Conservation (phyloP, 2,329 filamentous ascomycete species). For the Monilinia fructigena region DNA sequence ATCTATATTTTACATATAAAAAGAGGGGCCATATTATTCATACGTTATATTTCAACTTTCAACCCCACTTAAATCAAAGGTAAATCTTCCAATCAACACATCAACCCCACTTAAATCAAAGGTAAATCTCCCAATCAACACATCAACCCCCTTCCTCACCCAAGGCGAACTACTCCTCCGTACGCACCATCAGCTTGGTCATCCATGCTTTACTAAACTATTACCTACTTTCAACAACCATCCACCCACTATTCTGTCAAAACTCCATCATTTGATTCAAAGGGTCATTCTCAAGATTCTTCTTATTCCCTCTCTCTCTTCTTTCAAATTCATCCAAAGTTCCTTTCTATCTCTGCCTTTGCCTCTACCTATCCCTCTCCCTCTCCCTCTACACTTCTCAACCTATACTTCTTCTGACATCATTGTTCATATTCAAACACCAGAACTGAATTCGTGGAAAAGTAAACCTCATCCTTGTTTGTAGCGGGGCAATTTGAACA, state of each 20-base stretch:
- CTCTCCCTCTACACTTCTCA: not conserved
- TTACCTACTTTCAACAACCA: not conserved
- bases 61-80: too few species aligned
- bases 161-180: not conserved
- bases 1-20: too few species aligned
- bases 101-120: too few species aligned
- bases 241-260: not conserved
- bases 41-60: too few species aligned
- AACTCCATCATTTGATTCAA: not conserved
- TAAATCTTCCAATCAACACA: too few species aligned
- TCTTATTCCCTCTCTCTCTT: not conserved
- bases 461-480: slow-evolving; percentile 20
- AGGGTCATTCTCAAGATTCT: not conserved
- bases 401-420: not conserved
- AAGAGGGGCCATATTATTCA: too few species aligned
- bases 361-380: not conserved
- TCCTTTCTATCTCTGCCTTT: not conserved
- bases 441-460: not conserved
- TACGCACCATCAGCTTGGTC: not conserved
- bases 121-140: too few species aligned
- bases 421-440: not conserved
- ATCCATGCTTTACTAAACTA: not conserved
- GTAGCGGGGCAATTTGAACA: slow-evolving; percentile 18
- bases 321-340: not conserved
- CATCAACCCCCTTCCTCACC: not conserved